Evolutionary conservation across 163 green algal genomes (phyloP), one percentile per base, ranked within the genome.

Genomic region (Scenedesmus sp.): DNA sequence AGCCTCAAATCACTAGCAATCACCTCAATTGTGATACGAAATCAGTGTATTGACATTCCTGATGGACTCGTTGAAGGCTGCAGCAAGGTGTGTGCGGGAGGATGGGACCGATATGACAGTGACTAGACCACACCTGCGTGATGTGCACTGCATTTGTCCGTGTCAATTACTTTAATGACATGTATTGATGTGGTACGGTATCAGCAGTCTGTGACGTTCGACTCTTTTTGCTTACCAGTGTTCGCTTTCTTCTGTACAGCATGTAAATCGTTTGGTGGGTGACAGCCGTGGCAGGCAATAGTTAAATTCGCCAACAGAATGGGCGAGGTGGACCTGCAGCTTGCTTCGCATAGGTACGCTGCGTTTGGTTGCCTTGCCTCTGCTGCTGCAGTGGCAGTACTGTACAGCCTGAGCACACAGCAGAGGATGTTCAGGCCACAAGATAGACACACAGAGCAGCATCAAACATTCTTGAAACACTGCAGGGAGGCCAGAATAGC

Each of bases 401-500:
- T 70, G 64, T 87, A 67, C 89, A 90, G 77, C 87, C 56, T 88
- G 87, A 66, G 26, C 60, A 82, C 60, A 82, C 16, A 12, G 16
- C 13, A 59, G 59, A 70, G 8, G 26, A 87, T 23, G 56, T 34
- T n/a, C n/a, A 9, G 55, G 55, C 46, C 82, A 66, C 46, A 54
- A 10, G 2, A 5, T 56, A 5, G 15, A 2, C 23, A 79, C 70
- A 13, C 6, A 79, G 18, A n/a, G 6, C 70, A 79, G 70, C 70
- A 20, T 3, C 62, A 79, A 52, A 15, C 20, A 6, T 10, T 52
- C 67, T 13, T 15, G 23, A n/a, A 6, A 52, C 8, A 34, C 57
- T n/a, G 15, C 82, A 92, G 94, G 90, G 92, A 95, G 77, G 93
- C 93, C 8, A 91, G 95, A 57, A 96, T 97, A 57, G 86, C 95